Conservation (phyloP, 371 early-diverging fungal species). For the Sporodiniella umbellata region DNA sequence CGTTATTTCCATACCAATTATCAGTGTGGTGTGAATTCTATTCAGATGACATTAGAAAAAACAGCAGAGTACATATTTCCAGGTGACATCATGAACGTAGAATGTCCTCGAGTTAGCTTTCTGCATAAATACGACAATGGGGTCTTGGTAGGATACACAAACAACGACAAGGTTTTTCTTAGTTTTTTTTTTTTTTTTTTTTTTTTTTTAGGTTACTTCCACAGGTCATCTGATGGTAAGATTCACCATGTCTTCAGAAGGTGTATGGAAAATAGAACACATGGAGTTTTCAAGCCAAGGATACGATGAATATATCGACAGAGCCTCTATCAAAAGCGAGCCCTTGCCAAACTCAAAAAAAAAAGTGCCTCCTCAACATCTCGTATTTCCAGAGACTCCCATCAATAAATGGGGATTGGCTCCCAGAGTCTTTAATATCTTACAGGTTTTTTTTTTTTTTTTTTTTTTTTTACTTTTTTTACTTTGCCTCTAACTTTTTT, state of each 20-base stretch:
- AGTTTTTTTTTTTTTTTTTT: no score
- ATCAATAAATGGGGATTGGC: conserved; percentile 42
- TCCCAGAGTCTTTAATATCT: conserved; percentile 18
- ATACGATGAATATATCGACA: conserved; percentile 32
- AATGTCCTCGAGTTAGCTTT: conserved; percentile 39
- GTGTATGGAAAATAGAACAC: conserved; percentile 32
- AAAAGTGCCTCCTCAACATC: conserved; percentile 12
- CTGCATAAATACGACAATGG: conserved; percentile 35
- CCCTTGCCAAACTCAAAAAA: conserved; percentile 22
- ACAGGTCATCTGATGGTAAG: conserved; percentile 34
- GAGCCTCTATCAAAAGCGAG: conserved; percentile 8
- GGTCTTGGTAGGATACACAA: conserved; percentile 20
- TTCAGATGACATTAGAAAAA: conserved; percentile 40
- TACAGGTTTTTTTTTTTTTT: no score
- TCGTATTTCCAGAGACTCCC: conserved; percentile 28
- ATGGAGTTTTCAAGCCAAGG: conserved; percentile 31
- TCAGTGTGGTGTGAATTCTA: conserved; percentile 31
- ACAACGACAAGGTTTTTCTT: no score
- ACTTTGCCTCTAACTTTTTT: no score
- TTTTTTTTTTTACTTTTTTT: no score
- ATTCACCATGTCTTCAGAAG: conserved; percentile 19
- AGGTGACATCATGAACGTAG: conserved; percentile 31
- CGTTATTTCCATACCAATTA: conserved; percentile 42
- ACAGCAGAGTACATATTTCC: conserved; percentile 41
- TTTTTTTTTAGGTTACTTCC: conserved; percentile 17